Evolutionary conservation across 495 filamentous ascomycete species (phyloP), one percentile per base, ranked within the genome.

Genomic region (Astrothelium subdiscretum): DNA sequence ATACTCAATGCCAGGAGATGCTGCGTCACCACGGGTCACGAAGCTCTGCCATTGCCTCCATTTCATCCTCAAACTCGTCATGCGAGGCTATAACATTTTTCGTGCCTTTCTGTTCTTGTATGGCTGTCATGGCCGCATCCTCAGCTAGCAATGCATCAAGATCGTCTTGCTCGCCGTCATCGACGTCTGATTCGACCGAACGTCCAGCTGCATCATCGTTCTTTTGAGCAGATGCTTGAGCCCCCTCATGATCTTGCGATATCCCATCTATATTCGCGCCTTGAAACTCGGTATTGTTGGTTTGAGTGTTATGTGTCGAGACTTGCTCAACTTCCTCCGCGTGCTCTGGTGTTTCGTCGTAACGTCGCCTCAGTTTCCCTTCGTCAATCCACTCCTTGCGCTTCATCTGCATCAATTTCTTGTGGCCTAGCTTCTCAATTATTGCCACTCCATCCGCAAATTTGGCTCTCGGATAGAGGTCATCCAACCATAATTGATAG

Each of bases 401-500:
- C 80, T 90, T 86, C 12, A 81, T 80, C 60, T 89, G 89, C 64
- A 90, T 77, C 3, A 80, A 76, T 69, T 83, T 87, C 40, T 85
- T 88, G 72, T 97, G 94, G 1, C 94, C 94, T 3, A 91, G 75
- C 74, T 95, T 97, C 73, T 99, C 95, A 8, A 97, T 90, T 74
- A 97, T 97, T 32, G 84, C 75, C 22, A 97, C 77, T 3, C 89
- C 94, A 69, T 99, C 95, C 27, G 87, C 79, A 63, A 99, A 97
- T 69, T 91, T 95, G 0, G 92, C 94, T 66, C 92, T 90, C 48
- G 94, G 95, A 67, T 90, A 99, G 27, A 99, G 79, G 63, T 96
- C 90, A 71, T 99, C 94, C 4, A 97, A 89, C 94, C 94, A 99
- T 65, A 95, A 75, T 71, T 97, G 94, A 71, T 97, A 99, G 69